Evolutionary conservation across 192 early-diverging fungal genomes (phyloP).

Genomic region (Backusella circina): DNA sequence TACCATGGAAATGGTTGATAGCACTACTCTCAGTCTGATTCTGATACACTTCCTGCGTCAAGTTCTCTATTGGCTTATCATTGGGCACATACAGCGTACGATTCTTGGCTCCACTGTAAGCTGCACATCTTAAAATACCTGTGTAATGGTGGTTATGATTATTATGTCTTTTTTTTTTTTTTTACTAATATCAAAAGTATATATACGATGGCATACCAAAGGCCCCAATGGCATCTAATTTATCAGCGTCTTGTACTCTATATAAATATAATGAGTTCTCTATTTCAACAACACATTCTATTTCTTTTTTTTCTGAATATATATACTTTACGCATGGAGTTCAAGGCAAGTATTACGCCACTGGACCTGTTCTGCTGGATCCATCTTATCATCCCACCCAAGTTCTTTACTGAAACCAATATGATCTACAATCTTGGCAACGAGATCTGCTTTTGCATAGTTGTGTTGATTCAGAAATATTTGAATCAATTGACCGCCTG

Average conservation of each 20-base stretch:
- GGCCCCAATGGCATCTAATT: constrained; percentile 69
- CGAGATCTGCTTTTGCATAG: constrained; percentile 39
- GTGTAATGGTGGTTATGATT: not conserved
- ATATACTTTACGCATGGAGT: constrained; percentile 48
- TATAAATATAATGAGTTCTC: not conserved
- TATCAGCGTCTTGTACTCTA: constrained; percentile 72
- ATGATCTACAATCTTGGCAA: constrained; percentile 55
- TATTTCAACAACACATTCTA: no score
- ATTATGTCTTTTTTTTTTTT: not conserved
- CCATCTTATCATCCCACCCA: constrained; percentile 42
- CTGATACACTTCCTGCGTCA: constrained; percentile 60
- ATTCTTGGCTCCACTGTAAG: constrained; percentile 64
- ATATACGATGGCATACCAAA: constrained; percentile 50
- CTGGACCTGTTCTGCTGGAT: constrained; percentile 30
- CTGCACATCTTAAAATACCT: constrained; percentile 67
- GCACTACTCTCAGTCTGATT: constrained; percentile 49
- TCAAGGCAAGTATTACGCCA: constrained; percentile 58
- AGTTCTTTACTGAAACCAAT: constrained; percentile 69
- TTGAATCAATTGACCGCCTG: constrained; percentile 49
- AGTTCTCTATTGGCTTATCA: constrained; percentile 45
- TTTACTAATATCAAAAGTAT: not conserved
- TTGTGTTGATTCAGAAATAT: constrained; percentile 36
- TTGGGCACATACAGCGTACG: constrained; percentile 51
- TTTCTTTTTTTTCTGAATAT: no score
- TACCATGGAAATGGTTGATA: constrained; percentile 66